Evolutionary conservation across 257 asterid species (phyloP), one percentile per base, ranked within the genome.

Genomic region (Fraxinus cuspidata): DNA sequence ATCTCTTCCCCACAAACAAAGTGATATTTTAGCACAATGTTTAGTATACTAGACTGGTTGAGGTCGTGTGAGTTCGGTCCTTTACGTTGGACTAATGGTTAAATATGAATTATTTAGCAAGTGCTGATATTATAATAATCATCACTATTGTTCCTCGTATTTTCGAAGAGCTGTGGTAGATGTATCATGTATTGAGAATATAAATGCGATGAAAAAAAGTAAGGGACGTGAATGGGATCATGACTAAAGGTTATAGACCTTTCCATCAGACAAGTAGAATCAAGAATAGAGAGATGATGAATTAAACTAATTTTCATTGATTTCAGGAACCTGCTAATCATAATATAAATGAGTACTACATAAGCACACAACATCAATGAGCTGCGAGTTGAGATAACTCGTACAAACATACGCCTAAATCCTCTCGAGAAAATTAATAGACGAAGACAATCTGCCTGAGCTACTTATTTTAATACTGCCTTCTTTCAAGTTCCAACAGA

Each of bases 351-450:
- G 32, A 74, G 71, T 69, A 31, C 58, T 79, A 65, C 80, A 79
- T 10, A 68, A 47, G 72, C 76, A 75, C 76, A 75, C 80, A 76
- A 53, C 77, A 49, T 19, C 66, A 79, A 75, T 47, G 18, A 79
- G 7, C 27, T n/a, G 77, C 74, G 74, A 82, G 89, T 85, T 72
- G 35, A 78, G 77, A 15, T 66, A 74, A 85, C 85, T 78, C 51
- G 23, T 73, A 23, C 49, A n/a, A 23, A 73, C 40, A 44, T 38
- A 38, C 73, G 25, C 58, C 80, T 80, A 70, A 40, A 44, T 29
- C 28, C 69, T 66, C 64, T n/a, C 1, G 29, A 25, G 60, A 38
- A 60, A 80, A 70, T 66, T 51, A 28, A 70, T 25, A 18, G 60
- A 49, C 28, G 1, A n/a, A 19, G 65, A 56, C 65, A n/a, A 53